Base-by-base conservation (phyloP, 1,284 basidiomycete genomes). In the Xanthoconium separans region DNA sequence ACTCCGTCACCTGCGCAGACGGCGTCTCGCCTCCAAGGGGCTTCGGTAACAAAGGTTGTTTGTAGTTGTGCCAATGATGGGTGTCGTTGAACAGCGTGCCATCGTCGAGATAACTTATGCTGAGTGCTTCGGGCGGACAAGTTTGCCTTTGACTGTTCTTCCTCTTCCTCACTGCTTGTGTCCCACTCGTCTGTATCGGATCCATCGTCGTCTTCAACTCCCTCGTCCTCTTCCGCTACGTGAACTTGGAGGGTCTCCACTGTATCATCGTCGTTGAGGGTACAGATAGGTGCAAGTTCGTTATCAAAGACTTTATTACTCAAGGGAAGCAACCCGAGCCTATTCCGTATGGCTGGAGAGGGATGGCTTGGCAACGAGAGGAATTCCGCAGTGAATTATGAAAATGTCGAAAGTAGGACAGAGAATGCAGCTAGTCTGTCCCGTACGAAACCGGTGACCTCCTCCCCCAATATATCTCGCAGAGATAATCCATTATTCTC, bases 61-160 rank as follows among this genome's bases (percentile, higher is more conserved):
- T 70, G 50, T 74, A 63, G 53, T 77, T 80, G 58, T 86, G 82
- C 85, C 85, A 87, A 58, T 85, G 84, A 16, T 66, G 70, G 0
- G 73, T 75, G 55, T 87, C 85, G 2, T 70, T 61, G 67, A 83
- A 83, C 8, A 74, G 60, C 0, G 70, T 70, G 4, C 74, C 70
- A 60, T 80, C 78, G 30, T 75, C 70, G 44, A 77, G 65, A 43
- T 66, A 65, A 13, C 59, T 57, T 40, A 61, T 50, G 4, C 24
- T 45, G 20, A 51, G 40, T 10, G 41, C 39, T 29, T 45, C 58
- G 1, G 30, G 2, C 1, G n/a, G 16, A 16, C 16, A 34, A n/a
- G n/a, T n/a, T n/a, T n/a, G n/a, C n/a, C n/a, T n/a, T n/a, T n/a
- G n/a, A n/a, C n/a, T n/a, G n/a, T n/a, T 13, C 44, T 15, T 48